These are phyloP conservation scores for Pilaira anomala DNA, from an alignment of 192 early-diverging fungal species.

Conservation along the genomic window DNA sequence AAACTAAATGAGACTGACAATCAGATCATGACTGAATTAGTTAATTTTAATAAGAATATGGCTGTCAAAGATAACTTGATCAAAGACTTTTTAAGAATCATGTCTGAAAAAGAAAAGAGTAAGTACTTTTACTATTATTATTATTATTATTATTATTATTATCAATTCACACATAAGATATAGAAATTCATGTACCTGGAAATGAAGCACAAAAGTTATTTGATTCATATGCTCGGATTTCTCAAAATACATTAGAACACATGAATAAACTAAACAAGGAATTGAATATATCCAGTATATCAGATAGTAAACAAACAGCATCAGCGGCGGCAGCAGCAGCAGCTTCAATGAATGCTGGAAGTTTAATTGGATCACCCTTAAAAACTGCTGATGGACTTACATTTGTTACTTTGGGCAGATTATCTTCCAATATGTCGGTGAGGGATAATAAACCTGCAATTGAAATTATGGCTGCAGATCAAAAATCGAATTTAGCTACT, in stretches of 20 bases:
- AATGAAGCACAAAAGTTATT: conserved; percentile 31
- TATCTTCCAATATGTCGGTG: conserved; percentile 12
- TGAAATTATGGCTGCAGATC: conserved; percentile 18
- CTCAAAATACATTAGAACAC: conserved; percentile 19
- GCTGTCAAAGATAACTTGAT: conserved; percentile 46
- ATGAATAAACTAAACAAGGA: conserved; percentile 4
- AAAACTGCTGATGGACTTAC: conserved; percentile 18
- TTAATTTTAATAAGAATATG: conserved; percentile 44
- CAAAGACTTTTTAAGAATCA: conserved; percentile 23
- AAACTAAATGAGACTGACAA: background rate
- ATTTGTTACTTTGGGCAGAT: conserved; percentile 17
- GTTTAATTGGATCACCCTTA: conserved; percentile 11
- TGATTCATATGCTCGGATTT: conserved; percentile 31
- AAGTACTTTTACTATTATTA: background rate
- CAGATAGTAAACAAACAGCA: background rate
- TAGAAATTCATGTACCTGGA: too few relatives aligned
- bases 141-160: too few relatives aligned
- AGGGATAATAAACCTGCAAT: conserved; percentile 19
- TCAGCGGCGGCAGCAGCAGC: conserved; percentile 10
- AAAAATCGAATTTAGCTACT: conserved; percentile 5
- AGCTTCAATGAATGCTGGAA: conserved; percentile 25
- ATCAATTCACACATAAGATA: too few relatives aligned
- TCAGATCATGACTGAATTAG: conserved; percentile 35
- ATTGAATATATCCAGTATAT: background rate
- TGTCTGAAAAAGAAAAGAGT: background rate